Evolutionary conservation across 768 basidiomycete species (phyloP), one percentile per base, ranked within the genome.

Genomic region (Tylopilus rubrobrunneus): DNA sequence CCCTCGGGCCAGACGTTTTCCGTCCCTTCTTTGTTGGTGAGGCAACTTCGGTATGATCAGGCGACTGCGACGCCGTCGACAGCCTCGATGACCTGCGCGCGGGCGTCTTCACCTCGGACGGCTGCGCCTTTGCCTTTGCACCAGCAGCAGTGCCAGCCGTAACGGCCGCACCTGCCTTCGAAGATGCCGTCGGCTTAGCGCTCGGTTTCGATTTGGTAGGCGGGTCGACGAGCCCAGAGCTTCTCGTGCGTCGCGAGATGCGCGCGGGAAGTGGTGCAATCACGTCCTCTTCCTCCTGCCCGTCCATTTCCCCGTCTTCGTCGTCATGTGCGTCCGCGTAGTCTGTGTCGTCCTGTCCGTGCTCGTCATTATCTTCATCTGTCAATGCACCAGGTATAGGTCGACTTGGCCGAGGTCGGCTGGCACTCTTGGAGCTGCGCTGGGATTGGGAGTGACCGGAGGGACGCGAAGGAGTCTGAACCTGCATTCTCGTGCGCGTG

Each of bases 371-470:
- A 43, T 68, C 73, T 4, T 78, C 76, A 29, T 74, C 73, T 59
- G 74, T 67, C 45, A 80, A 58, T 7, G 71, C 67, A 33, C 79
- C 79, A 3, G 79, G 79, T 47, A 80, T 71, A 43, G 68, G 73
- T 52, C 68, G 71, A 51, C 45, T 62, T 39, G 45, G 44, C 48
- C 48, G 53, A 25, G 41, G 48, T 19, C 53, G 48, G 44, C 56
- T 10, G 3, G 47, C 45, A 12, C 19, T 39, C 48, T 56, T 65
- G 2, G 48, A 48, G 23, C n/a, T 31, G 43, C 44, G 62, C 19
- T 29, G 55, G 7, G 56, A 45, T 17, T 57, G 55, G 11, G 64
- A 56, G 17, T 48, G 55, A 33, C 42, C 19, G 2, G 61, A 52
- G 37, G 55, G 51, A 12, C 48, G 62, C 12, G 59, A 10, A 28